Conservation (phyloP, 371 early-diverging fungal species). For the Actinomortierella ambigua region DNA sequence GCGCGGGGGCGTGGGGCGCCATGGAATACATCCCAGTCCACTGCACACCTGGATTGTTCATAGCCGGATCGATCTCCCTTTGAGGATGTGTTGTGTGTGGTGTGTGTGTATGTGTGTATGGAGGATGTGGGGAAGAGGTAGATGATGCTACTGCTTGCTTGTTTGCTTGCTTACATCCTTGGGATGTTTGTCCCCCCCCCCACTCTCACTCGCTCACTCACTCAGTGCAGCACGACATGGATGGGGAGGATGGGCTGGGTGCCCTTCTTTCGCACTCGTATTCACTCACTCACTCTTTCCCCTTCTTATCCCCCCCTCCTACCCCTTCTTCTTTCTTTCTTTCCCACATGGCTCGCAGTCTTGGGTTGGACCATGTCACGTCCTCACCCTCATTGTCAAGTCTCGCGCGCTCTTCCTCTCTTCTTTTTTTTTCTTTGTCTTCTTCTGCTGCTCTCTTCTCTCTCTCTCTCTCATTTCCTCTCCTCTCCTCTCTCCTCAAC, state of each 20-base stretch:
- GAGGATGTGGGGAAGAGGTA: background rate
- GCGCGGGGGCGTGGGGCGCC: no score
- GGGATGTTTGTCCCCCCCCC: no score
- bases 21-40: no score
- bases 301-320: no score
- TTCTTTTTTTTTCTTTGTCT: background rate
- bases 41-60: no score
- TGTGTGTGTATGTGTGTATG: conserved; percentile 3
- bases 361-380: background rate
- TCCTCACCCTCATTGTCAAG: no score
- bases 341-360: background rate
- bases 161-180: no score
- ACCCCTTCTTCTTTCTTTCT: background rate
- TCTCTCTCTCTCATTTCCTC: background rate
- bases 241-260: no score
- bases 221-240: background rate
- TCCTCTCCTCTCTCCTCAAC: background rate
- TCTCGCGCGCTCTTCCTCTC: background rate
- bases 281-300: background rate
- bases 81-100: background rate
- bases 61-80: no score
- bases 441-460: background rate
- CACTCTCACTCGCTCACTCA: background rate
- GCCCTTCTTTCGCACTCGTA: no score
- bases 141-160: background rate